phyloP scores from a whole-genome alignment of 2,329 filamentous ascomycete species.

The Colletotrichum echinochloae region DNA sequence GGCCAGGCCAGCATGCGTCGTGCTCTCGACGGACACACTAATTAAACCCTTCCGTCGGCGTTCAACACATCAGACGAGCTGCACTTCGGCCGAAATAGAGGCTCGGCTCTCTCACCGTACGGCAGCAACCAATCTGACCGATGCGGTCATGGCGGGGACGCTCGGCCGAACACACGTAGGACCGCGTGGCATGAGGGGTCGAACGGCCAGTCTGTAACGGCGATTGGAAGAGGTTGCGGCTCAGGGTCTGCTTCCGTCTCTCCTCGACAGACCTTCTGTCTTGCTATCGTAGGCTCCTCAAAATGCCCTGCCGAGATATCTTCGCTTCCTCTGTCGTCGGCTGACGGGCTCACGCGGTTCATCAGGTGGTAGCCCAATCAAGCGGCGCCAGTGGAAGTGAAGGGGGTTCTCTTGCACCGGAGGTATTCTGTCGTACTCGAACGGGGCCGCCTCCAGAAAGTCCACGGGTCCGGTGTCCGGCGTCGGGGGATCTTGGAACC shows the following conservation, averaged over 20 bases:
- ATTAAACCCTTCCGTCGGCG: background rate
- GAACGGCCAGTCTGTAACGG: background rate
- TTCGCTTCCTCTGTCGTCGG: slow-evolving; percentile 16
- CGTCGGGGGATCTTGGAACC: slow-evolving; percentile 20
- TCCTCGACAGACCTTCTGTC: background rate
- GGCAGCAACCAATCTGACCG: background rate
- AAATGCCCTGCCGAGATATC: slow-evolving; percentile 6
- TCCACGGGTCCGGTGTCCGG: slow-evolving; percentile 22
- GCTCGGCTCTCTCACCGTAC: background rate
- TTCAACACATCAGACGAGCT: background rate
- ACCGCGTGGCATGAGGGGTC: background rate
- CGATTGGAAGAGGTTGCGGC: background rate
- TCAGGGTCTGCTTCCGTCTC: background rate
- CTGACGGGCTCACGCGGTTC: slow-evolving; percentile 15
- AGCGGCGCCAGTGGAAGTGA: slow-evolving; percentile 24
- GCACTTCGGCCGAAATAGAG: background rate
- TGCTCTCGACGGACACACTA: background rate
- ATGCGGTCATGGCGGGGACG: background rate
- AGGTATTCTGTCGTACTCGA: slow-evolving; percentile 21
- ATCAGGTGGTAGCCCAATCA: slow-evolving; percentile 13
- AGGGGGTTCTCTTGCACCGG: slow-evolving; percentile 24
- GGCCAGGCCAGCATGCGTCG: background rate
- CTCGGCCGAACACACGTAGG: background rate
- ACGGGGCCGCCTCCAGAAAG: slow-evolving; percentile 28
- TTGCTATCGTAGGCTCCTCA: background rate